These are phyloP conservation scores for Euphorbia peplus DNA, from an alignment of 345 rosid genomes.

Conservation along the genomic window DNA sequence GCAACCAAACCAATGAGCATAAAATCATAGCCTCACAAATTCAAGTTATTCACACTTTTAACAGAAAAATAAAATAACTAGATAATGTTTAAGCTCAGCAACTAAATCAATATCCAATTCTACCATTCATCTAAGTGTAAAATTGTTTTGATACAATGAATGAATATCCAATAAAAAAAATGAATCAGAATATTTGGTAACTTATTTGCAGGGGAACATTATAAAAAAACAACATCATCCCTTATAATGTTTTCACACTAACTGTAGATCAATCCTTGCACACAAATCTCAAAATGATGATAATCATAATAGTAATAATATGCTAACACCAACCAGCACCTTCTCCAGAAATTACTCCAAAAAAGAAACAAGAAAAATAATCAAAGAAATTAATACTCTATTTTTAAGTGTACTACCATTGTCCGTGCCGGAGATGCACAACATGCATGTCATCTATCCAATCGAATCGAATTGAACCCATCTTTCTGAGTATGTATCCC, in stretches of 20 bases:
- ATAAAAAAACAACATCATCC: constrained; percentile 29
- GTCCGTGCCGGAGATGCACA: constrained; percentile 33
- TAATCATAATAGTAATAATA: constrained; percentile 23
- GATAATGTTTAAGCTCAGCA: neutral
- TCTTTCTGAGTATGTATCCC: constrained; percentile 47
- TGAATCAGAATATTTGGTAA: constrained; percentile 30
- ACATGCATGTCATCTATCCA: constrained; percentile 33
- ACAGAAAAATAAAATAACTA: neutral
- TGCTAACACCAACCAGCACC: constrained; percentile 33
- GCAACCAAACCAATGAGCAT: no score
- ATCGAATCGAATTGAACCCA: no score
- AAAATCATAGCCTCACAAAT: neutral
- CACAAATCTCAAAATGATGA: constrained; percentile 34
- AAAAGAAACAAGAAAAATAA: constrained; percentile 5
- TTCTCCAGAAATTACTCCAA: constrained; percentile 29
- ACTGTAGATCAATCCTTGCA: constrained; percentile 39
- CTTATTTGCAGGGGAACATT: constrained; percentile 43
- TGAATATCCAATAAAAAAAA: constrained; percentile 29
- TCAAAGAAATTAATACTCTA: constrained; percentile 19
- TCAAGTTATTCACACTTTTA: no score
- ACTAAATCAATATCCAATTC: neutral
- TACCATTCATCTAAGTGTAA: constrained; percentile 13
- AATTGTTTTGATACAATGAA: constrained; percentile 12
- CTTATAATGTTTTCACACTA: constrained; percentile 39
- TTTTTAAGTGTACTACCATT: constrained; percentile 22